Evolutionary conservation across 495 filamentous ascomycete genomes (phyloP).

Genomic region (Daldinia decipiens): DNA sequence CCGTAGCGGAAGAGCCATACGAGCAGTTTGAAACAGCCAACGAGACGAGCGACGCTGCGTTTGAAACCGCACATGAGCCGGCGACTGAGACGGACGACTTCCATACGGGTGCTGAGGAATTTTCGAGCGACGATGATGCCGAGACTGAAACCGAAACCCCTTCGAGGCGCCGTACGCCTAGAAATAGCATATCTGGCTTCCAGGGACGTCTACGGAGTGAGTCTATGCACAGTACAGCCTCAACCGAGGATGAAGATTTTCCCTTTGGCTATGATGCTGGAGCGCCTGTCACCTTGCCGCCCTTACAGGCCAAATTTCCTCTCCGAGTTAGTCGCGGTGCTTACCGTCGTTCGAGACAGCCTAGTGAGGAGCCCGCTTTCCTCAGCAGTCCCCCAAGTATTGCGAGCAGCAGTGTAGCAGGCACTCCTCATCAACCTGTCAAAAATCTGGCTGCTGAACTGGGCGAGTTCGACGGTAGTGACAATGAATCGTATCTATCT

Average conservation of each 20-base stretch:
- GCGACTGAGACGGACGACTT: slow-evolving; percentile 92
- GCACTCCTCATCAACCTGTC: slow-evolving; percentile 64
- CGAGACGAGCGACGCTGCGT: slow-evolving; percentile 84
- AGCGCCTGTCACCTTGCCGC: slow-evolving; percentile 68
- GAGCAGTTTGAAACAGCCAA: slow-evolving; percentile 88
- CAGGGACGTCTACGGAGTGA: slow-evolving; percentile 55
- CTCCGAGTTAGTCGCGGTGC: slow-evolving; percentile 73
- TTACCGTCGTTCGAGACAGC: slow-evolving; percentile 69
- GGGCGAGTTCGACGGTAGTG: slow-evolving; percentile 74
- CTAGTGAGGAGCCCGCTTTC: slow-evolving; percentile 68
- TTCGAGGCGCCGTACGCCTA: slow-evolving; percentile 56
- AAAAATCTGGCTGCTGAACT: slow-evolving; percentile 94
- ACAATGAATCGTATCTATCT: slow-evolving; percentile 65
- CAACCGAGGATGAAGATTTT: slow-evolving; percentile 82
- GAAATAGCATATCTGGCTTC: slow-evolving; percentile 49
- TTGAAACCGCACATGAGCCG: slow-evolving; percentile 85
- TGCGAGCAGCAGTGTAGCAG: slow-evolving; percentile 55
- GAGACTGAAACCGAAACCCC: slow-evolving; percentile 87
- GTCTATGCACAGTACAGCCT: slow-evolving; percentile 88
- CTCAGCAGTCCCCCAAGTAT: slow-evolving; percentile 67
- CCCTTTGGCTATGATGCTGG: slow-evolving; percentile 53
- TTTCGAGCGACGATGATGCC: slow-evolving; percentile 76
- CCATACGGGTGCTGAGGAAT: slow-evolving; percentile 88
- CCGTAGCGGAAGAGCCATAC: slow-evolving; percentile 41
- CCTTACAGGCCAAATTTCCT: slow-evolving; percentile 71